Conservation (phyloP, 192 early-diverging fungal genomes). For the Fimicolochytrium jonesii region DNA sequence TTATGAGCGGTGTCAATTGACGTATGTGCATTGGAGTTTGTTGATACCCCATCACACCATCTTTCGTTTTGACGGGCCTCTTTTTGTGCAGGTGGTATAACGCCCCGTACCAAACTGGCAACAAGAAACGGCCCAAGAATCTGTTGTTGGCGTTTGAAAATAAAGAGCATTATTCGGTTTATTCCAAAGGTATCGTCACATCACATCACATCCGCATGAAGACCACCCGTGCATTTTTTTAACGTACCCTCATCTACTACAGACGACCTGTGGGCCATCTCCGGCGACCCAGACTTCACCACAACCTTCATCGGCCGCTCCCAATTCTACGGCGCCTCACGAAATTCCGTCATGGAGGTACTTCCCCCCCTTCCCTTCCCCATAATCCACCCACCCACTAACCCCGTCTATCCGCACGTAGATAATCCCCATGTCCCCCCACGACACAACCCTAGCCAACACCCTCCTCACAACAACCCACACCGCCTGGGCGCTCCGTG, state of each 20-base stretch:
- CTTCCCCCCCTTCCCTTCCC: too few species aligned
- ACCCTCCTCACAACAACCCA: neutral
- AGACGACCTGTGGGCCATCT: constrained; percentile 38
- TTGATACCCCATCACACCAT: neutral
- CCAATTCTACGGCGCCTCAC: constrained; percentile 24
- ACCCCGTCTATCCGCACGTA: too few species aligned
- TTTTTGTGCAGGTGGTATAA: neutral
- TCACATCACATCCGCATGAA: neutral
- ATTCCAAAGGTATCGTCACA: constrained; percentile 17
- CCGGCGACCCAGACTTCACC: constrained; percentile 6
- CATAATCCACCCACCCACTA: too few species aligned
- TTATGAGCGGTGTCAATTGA: neutral
- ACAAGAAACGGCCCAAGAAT: neutral
- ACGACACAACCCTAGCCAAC: neutral
- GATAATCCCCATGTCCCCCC: too few species aligned
- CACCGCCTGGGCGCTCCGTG: constrained; percentile 19
- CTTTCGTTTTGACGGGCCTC: neutral
- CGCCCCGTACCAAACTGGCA: neutral
- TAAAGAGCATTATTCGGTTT: constrained; percentile 22
- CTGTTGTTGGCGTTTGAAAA: neutral
- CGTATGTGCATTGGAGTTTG: neutral
- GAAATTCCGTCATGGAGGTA: neutral
- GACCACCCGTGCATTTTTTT: neutral
- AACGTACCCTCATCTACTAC: neutral
- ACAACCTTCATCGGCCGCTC: constrained; percentile 14